Evolutionary conservation across 257 asterid species (phyloP), one percentile per base, ranked within the genome.

Genomic region (Phtheirospermum japonicum): DNA sequence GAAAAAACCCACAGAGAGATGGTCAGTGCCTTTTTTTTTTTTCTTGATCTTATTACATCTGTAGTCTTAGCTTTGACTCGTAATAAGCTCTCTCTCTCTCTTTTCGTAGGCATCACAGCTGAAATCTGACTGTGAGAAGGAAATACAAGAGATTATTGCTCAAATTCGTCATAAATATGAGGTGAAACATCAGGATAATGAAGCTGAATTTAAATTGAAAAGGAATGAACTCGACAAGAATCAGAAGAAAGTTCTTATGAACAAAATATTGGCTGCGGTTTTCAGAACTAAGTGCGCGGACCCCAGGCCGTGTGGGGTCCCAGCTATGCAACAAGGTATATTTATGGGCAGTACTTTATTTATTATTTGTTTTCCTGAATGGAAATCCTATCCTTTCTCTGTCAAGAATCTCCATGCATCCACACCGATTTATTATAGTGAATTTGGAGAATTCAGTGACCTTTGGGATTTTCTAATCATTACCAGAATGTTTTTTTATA

Each of bases 281-380:
- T 80, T 86, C 72, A 79, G 88, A 74, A 72, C 82, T 14, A 88
- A 88, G 83, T 88, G 96, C 70, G 37, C 75, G 76, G 86, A 83
- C 68, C 71, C 68, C 69, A 74, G 71, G 84, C 77, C 85, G 59
- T 30, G 87, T 28, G 80, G 80, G 71, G 57, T 64, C 48, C 74
- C 78, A 39, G 73, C 76, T 62, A 57, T 59, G 73, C 79, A 61
- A 65, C 92, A 71, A 82, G 94, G 98, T 85, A 85, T 19, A 46
- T 70, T 19, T 66, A 39, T 57, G 40, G 61, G 40, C 48, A 32
- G 19, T 36, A 48, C 13, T 42, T 30, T 11, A 8, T 40, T 9
- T 59, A 46, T 46, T n/a, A 42, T 42, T 42, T 4, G 5, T 42
- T 59, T 59, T 53, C 57, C 28, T 31, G 62, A 63, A 55, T 63